Evolutionary conservation across 208 protist genomes (phyloP).

Genomic region (Ichthyophonus hoferi): DNA sequence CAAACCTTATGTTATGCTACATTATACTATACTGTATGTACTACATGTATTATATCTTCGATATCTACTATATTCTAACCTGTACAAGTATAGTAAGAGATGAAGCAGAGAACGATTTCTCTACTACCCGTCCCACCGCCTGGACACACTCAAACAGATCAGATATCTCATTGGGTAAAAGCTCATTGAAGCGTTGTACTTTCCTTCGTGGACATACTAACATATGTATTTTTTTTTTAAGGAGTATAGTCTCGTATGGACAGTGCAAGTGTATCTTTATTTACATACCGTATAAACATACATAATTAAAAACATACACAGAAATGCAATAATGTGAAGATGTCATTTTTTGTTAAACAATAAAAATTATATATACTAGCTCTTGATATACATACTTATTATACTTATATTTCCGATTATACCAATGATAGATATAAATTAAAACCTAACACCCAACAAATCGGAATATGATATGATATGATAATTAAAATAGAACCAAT

Average conservation of each 20-base stretch:
- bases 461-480: not conserved
- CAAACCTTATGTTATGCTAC: no score
- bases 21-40: no score
- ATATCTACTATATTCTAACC: no score
- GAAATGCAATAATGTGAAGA: not conserved
- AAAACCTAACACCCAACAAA: not conserved
- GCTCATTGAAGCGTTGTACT: slow-evolving; percentile 13
- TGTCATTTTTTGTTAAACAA: no score
- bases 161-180: not conserved
- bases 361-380: no score
- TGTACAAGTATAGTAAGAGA: slow-evolving; percentile 33
- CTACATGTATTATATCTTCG: no score
- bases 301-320: not conserved
- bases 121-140: not conserved
- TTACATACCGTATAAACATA: no score
- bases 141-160: slow-evolving; percentile 28
- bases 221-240: no score
- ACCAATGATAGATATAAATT: not conserved
- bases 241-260: no score
- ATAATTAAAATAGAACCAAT: not conserved
- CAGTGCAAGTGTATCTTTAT: no score
- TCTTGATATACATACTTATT: no score
- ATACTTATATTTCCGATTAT: no score
- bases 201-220: slow-evolving; percentile 2
- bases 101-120: not conserved